Evolutionary conservation across 352 stramenopile species (phyloP).

Genomic region (Pythium aristosporum): DNA sequence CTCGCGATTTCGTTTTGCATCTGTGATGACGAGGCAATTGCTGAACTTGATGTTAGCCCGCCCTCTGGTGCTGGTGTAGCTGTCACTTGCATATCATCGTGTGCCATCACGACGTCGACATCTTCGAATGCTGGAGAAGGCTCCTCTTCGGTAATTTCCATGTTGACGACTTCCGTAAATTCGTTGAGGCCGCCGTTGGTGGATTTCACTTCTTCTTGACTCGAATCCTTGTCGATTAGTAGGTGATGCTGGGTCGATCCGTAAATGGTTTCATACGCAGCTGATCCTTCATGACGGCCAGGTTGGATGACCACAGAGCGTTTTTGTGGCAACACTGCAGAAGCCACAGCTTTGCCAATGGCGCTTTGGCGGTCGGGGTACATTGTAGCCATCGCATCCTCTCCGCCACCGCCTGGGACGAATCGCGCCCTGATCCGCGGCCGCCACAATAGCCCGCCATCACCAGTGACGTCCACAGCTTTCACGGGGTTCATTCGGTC

Average conservation of each 20-base stretch:
- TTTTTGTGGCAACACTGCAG: neutral
- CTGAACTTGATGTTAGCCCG: neutral
- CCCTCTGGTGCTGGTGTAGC: too few species aligned
- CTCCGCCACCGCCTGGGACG: constrained; percentile 21
- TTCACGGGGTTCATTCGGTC: neutral
- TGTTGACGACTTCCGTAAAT: neutral
- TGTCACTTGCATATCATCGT: constrained; percentile 1
- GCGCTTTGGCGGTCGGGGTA: constrained; percentile 8
- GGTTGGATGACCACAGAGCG: neutral
- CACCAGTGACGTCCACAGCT: constrained; percentile 1
- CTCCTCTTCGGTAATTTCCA: neutral
- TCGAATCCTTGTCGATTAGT: neutral
- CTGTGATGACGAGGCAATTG: neutral
- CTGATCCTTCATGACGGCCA: neutral
- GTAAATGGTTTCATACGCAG: constrained; percentile 20
- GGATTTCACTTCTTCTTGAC: neutral
- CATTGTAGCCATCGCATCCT: constrained; percentile 7
- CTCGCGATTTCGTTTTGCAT: neutral
- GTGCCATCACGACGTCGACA: neutral
- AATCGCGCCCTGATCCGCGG: constrained; percentile 18
- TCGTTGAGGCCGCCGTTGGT: neutral
- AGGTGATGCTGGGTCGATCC: neutral
- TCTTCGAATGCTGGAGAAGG: neutral
- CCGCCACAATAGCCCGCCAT: constrained; percentile 21
- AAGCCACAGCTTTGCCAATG: neutral